phyloP scores from a whole-genome alignment of 2,329 filamentous ascomycete species.

The Fusarium kyushuense region DNA sequence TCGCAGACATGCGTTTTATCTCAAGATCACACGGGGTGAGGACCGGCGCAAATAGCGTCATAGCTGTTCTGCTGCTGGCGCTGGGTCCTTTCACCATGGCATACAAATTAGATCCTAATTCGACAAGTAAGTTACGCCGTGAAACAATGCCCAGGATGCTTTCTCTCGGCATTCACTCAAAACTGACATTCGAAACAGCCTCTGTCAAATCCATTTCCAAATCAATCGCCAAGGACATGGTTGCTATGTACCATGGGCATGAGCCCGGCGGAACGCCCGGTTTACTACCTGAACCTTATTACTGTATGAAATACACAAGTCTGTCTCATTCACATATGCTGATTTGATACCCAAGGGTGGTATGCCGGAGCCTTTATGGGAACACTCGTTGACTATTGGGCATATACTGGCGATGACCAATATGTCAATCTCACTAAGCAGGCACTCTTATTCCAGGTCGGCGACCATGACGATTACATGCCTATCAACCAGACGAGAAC shows the following conservation, averaged over 20 bases:
- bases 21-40: slow-evolving; percentile 22
- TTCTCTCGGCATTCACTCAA: background rate
- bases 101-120: slow-evolving; percentile 55
- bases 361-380: slow-evolving; percentile 79
- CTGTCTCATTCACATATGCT: slow-evolving; percentile 2
- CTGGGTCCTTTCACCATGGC: slow-evolving; percentile 46
- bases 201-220: slow-evolving; percentile 64
- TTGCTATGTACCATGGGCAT: slow-evolving; percentile 59
- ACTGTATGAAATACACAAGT: slow-evolving; percentile 57
- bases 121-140: slow-evolving; percentile 49
- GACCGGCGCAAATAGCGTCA: slow-evolving; percentile 35
- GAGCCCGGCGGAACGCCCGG: slow-evolving; percentile 64
- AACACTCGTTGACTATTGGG: slow-evolving; percentile 85
- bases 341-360: slow-evolving; percentile 65
- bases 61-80: slow-evolving; percentile 45
- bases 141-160: background rate
- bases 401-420: slow-evolving; percentile 78
- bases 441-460: slow-evolving; percentile 80
- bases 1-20: slow-evolving; percentile 39
- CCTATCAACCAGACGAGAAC: slow-evolving; percentile 76
- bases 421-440: slow-evolving; percentile 77
- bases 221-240: slow-evolving; percentile 64
- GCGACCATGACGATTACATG: slow-evolving; percentile 80
- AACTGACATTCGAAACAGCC: slow-evolving; percentile 51
- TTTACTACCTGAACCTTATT: slow-evolving; percentile 65